These are phyloP conservation scores for Turritis glabra DNA, from an alignment of 345 rosid genomes.

Conservation along the genomic window DNA sequence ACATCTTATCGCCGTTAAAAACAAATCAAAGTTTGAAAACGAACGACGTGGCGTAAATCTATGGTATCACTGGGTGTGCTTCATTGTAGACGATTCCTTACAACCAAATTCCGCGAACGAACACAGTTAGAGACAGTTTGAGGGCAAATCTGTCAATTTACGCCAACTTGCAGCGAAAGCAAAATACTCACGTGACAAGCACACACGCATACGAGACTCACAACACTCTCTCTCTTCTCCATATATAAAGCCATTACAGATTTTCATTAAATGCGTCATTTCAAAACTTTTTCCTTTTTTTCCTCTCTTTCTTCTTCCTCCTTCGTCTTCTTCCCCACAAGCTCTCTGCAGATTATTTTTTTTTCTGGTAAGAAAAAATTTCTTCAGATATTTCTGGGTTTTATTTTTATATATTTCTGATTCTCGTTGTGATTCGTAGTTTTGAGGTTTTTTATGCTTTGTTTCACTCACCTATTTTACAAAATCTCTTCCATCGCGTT, in stretches of 20 bases:
- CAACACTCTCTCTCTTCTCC: background rate
- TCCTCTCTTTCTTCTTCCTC: background rate
- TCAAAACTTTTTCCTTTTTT: background rate
- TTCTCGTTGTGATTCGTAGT: too few species aligned
- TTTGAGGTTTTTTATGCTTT: background rate
- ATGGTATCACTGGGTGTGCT: background rate
- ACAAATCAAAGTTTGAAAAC: fast-evolving
- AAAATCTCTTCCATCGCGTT: background rate
- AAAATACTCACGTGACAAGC: slow-evolving; percentile 26
- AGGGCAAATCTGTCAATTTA: slow-evolving; percentile 17
- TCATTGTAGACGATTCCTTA: background rate
- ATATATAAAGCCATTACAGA: background rate
- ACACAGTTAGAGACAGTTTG: slow-evolving; percentile 20
- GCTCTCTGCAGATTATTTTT: background rate
- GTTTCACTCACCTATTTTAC: background rate
- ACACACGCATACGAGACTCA: slow-evolving; percentile 6
- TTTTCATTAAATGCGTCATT: slow-evolving; percentile 23
- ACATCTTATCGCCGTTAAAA: background rate
- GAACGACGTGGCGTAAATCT: background rate
- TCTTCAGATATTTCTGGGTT: background rate
- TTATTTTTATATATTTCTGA: background rate
- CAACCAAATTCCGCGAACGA: background rate
- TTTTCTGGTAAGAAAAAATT: background rate
- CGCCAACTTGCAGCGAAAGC: slow-evolving; percentile 18
- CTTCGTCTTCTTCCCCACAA: background rate